Conservation (phyloP, 257 asterid species). For the Coffea canephora region DNA sequence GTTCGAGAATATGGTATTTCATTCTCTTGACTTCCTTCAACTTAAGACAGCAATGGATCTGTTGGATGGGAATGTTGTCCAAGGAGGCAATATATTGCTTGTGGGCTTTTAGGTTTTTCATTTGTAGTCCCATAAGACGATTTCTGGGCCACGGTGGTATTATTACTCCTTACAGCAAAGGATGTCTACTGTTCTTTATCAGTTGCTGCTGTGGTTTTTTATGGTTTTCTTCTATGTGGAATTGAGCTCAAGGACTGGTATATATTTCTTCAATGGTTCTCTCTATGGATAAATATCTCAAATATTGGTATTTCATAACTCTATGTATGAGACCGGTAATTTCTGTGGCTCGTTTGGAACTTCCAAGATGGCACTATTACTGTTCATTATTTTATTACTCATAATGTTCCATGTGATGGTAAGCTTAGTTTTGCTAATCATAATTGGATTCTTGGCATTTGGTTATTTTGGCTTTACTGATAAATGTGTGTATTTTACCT, state of each 20-base stretch:
- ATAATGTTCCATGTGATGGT: slow-evolving; percentile 57
- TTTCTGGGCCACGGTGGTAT: slow-evolving; percentile 35
- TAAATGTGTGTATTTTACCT: slow-evolving; percentile 12
- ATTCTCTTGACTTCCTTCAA: slow-evolving; percentile 48
- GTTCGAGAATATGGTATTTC: slow-evolving; percentile 45
- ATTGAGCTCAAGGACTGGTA: slow-evolving; percentile 48
- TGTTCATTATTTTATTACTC: slow-evolving; percentile 61
- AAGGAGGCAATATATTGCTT: slow-evolving; percentile 35
- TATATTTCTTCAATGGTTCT: slow-evolving; percentile 29
- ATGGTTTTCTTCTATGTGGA: slow-evolving; percentile 39
- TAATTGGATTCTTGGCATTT: not conserved
- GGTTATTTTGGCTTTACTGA: slow-evolving; percentile 13
- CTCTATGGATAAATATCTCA: slow-evolving; percentile 24
- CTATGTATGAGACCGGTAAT: slow-evolving; percentile 47
- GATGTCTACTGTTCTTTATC: slow-evolving; percentile 44
- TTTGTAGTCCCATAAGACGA: slow-evolving; percentile 45
- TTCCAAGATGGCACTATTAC: slow-evolving; percentile 59
- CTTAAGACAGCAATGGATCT: slow-evolving; percentile 39
- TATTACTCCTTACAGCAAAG: slow-evolving; percentile 40
- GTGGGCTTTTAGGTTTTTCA: slow-evolving; percentile 37
- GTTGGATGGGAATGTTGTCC: slow-evolving; percentile 41
- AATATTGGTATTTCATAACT: slow-evolving; percentile 26
- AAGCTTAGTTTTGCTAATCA: slow-evolving; percentile 41
- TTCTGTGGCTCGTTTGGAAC: slow-evolving; percentile 63
- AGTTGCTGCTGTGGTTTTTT: slow-evolving; percentile 58